Evolutionary conservation across 768 basidiomycete genomes (phyloP), one percentile per base, ranked within the genome.

Genomic region (Lyophyllum semitale): DNA sequence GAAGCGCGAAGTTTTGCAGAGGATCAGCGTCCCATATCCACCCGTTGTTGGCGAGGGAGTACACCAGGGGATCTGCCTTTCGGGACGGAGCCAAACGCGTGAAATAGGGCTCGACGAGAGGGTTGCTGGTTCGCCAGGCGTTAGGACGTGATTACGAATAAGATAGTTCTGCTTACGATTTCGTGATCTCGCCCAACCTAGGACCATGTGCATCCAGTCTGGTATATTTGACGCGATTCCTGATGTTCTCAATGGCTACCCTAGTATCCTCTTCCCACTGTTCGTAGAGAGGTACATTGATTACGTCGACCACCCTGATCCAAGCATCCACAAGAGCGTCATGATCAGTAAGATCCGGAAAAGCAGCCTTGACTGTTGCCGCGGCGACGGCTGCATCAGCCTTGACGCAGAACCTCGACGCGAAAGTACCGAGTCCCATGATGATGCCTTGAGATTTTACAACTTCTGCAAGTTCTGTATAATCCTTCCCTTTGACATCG

Each of bases 21-120:
- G 97, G 96, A 66, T 99, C 88, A 2, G 96, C 95, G 59, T 88
- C 76, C 96, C 97, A 99, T 60, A 99, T 94, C 97, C 97, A 99
- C 2, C 97, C 97, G 67, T 99, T 99, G 72, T 98, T 98, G 5
- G 96, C 97, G 26, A 99, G 76, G 2, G 91, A 88, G 66, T 94
- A 90, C 13, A 81, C 75, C 27, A 76, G 65, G n/a, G 77, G 80
- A 49, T 83, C 79, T 13, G 75, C 69, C 32, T 73, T 56, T 8
- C 70, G 64, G 22, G 63, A 71, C 30, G 76, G 80, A 35, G 59
- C 75, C 12, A 98, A 70, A 23, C 94, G 88, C 1, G 95, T 98
- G 72, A 99, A 99, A 74, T 98, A 98, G 3, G 81, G 71, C 66
- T 98, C 97, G 41, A 93, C 89, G 41, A 99, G 77, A 20, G 96